These are phyloP conservation scores for Sporothrix inflata DNA, from an alignment of 2,329 filamentous ascomycete species.

Conservation along the genomic window DNA sequence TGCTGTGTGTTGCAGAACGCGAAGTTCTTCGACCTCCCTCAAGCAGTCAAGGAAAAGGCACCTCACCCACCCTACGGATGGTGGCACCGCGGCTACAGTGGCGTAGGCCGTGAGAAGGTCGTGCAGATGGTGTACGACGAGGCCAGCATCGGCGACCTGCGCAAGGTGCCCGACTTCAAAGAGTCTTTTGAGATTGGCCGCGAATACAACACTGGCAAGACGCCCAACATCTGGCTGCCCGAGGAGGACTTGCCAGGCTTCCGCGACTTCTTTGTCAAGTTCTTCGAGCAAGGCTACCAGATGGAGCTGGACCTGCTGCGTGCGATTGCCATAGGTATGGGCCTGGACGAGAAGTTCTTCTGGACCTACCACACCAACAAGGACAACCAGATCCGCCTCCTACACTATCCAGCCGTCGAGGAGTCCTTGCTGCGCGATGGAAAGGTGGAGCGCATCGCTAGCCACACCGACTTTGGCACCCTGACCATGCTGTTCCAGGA, in stretches of 20 bases:
- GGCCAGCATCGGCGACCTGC: slow-evolving; percentile 33
- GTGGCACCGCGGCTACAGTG: slow-evolving; percentile 44
- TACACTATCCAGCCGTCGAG: slow-evolving; percentile 54
- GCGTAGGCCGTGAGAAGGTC: slow-evolving; percentile 44
- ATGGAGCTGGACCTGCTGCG: slow-evolving; percentile 39
- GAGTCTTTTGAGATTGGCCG: slow-evolving; percentile 49
- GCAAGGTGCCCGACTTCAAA: slow-evolving; percentile 44
- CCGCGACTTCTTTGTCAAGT: slow-evolving; percentile 37
- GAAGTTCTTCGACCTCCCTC: slow-evolving; percentile 41
- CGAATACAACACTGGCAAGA: slow-evolving; percentile 37
- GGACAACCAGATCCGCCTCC: slow-evolving; percentile 62
- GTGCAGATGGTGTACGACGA: slow-evolving; percentile 42
- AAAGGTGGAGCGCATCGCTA: slow-evolving; percentile 37
- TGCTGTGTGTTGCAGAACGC: neutral
- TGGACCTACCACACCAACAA: slow-evolving; percentile 52
- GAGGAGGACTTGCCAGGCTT: slow-evolving; percentile 46
- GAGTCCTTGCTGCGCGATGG: slow-evolving; percentile 39
- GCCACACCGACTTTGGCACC: slow-evolving; percentile 45
- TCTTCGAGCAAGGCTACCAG: slow-evolving; percentile 41
- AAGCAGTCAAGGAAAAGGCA: slow-evolving; percentile 41
- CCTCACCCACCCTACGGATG: slow-evolving; percentile 44
- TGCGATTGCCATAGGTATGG: slow-evolving; percentile 42
- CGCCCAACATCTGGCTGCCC: slow-evolving; percentile 47
- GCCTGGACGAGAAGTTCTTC: slow-evolving; percentile 36
- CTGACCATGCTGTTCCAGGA: slow-evolving; percentile 54